phyloP scores from a whole-genome alignment of 257 asterid species.

The Solanum pimpinellifolium region DNA sequence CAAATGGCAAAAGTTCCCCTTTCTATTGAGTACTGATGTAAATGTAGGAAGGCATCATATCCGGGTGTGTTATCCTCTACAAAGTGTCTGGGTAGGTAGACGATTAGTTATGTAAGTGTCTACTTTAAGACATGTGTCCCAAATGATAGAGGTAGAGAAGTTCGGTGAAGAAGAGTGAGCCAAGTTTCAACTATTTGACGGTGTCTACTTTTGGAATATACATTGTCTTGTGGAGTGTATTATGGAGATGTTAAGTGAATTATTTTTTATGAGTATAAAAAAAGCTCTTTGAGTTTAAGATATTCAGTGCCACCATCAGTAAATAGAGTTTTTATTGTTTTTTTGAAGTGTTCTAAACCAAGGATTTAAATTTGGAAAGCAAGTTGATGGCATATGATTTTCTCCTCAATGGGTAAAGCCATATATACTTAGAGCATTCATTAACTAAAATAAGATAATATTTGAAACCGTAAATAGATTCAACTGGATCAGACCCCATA shows the following conservation, averaged over 20 bases:
- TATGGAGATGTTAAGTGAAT: not conserved
- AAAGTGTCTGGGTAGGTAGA: too few species aligned
- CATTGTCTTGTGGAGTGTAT: not conserved
- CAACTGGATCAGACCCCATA: too few species aligned
- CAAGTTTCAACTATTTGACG: slow-evolving; percentile 2
- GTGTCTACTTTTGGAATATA: not conserved
- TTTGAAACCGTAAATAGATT: not conserved
- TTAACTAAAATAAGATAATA: not conserved
- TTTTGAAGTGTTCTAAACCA: not conserved
- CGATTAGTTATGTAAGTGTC: not conserved
- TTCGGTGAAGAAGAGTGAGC: not conserved
- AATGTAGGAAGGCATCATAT: too few species aligned
- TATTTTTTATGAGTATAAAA: not conserved
- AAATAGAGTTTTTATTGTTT: not conserved
- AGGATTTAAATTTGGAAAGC: not conserved
- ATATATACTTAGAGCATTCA: not conserved
- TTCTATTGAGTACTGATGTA: too few species aligned
- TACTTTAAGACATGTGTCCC: not conserved
- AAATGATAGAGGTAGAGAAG: not conserved
- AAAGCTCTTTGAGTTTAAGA: not conserved
- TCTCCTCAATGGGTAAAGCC: not conserved
- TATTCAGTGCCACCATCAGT: not conserved
- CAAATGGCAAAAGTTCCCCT: too few species aligned
- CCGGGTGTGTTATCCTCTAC: too few species aligned
- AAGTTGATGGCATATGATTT: not conserved